These are phyloP conservation scores for Xylariaceae sp. DNA, from an alignment of 2,329 filamentous ascomycete species.

Conservation along the genomic window DNA sequence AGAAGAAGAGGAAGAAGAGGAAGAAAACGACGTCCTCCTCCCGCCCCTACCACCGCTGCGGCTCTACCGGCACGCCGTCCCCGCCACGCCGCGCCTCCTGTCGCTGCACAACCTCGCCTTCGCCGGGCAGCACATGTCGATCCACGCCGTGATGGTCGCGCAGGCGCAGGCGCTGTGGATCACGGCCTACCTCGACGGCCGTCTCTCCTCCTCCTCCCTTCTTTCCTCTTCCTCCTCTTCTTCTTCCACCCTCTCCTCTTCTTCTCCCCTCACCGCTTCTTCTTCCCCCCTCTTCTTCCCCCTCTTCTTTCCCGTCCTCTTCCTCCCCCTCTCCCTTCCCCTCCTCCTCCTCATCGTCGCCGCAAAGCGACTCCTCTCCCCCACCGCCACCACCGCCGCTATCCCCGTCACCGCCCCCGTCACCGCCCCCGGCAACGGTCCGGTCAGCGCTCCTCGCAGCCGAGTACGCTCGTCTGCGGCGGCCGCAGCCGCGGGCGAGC, in stretches of 20 bases:
- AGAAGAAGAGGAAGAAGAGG: too few relatives aligned
- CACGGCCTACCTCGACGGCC: slow-evolving; percentile 46
- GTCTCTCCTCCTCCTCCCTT: slow-evolving; percentile 1
- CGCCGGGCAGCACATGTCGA: slow-evolving; percentile 23
- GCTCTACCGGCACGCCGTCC: slow-evolving; percentile 25
- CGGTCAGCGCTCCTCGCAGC: slow-evolving; percentile 42
- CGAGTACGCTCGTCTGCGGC: slow-evolving; percentile 48
- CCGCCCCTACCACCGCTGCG: slow-evolving; percentile 1
- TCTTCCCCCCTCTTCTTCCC: too few relatives aligned
- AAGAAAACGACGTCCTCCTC: not conserved
- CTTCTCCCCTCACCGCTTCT: too few relatives aligned
- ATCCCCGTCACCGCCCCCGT: too few relatives aligned
- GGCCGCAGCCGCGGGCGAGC: too few relatives aligned
- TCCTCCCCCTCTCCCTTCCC: too few relatives aligned
- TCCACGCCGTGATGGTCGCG: slow-evolving; percentile 24
- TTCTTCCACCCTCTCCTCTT: too few relatives aligned
- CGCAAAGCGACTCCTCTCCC: too few relatives aligned
- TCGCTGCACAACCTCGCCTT: slow-evolving; percentile 22
- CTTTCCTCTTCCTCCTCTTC: too few relatives aligned
- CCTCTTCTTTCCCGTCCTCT: too few relatives aligned
- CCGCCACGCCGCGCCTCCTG: slow-evolving; percentile 11
- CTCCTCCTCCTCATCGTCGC: too few relatives aligned
- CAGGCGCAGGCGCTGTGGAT: slow-evolving; percentile 43
- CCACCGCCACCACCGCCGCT: too few relatives aligned
- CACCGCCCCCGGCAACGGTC: slow-evolving; percentile 24